Evolutionary conservation across 139 green algal genomes (phyloP).

Genomic region (Chlamydomonas incerta): DNA sequence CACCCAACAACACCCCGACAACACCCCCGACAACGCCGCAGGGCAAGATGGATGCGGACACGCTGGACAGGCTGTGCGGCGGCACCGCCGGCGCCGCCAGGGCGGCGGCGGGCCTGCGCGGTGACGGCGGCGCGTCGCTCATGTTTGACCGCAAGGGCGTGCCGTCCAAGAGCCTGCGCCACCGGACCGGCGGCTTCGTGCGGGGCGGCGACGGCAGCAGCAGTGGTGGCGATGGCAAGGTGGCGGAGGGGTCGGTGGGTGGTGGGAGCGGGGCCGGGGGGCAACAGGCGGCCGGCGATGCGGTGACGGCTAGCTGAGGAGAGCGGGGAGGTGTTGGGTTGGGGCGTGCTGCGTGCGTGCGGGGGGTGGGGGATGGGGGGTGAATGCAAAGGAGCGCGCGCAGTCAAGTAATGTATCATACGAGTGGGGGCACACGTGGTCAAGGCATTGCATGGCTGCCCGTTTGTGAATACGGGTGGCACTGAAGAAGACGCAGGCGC

Average conservation of each 20-base stretch:
- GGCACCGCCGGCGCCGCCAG: not conserved
- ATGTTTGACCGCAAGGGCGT: constrained; percentile 9
- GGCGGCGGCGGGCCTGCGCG: not conserved
- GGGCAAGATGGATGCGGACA: constrained; percentile 10
- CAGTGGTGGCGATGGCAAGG: not conserved
- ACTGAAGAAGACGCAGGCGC: no score
- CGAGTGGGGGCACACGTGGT: no score
- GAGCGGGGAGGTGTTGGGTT: no score
- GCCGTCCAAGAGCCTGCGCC: not conserved
- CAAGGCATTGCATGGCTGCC: no score
- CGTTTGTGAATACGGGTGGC: no score
- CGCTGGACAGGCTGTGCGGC: constrained; percentile 31
- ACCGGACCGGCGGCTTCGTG: no score
- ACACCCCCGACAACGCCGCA: no score
- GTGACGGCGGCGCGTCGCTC: not conserved
- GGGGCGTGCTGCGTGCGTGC: not conserved
- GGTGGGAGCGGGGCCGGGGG: no score
- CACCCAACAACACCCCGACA: no score
- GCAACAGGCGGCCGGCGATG: not conserved
- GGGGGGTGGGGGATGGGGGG: not conserved
- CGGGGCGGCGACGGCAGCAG: no score
- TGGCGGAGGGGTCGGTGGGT: not conserved
- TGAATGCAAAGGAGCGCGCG: no score
- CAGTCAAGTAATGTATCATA: not conserved
- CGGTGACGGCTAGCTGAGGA: not conserved